Conservation (phyloP, 129 eudicot species). For the Arctium minus region DNA sequence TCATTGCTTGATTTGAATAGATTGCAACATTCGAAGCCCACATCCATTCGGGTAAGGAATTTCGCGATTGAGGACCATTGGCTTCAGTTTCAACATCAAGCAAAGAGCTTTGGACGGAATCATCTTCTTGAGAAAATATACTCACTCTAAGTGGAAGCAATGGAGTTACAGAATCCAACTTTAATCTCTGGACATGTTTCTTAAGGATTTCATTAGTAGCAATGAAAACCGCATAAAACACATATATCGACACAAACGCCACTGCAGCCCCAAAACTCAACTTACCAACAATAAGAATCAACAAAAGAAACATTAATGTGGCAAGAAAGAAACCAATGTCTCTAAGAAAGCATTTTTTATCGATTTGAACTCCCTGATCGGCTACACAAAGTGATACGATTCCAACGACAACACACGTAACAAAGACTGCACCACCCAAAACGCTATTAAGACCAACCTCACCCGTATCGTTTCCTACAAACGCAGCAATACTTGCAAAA, state of each 20-base stretch:
- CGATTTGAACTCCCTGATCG: conserved; percentile 59
- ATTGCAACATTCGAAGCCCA: conserved; percentile 98
- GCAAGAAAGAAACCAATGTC: conserved; percentile 71
- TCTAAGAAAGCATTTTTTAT: conserved; percentile 73
- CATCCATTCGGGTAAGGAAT: conserved; percentile 95
- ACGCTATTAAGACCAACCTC: conserved; percentile 93
- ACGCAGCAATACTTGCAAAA: conserved; percentile 90
- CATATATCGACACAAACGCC: conserved; percentile 65
- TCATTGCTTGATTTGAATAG: conserved; percentile 62
- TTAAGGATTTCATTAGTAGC: conserved; percentile 78
- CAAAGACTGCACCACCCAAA: conserved; percentile 92
- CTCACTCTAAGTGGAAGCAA: conserved; percentile 79
- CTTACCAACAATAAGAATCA: conserved; percentile 68
- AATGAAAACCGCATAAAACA: conserved; percentile 70
- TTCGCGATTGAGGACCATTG: conserved; percentile 34
- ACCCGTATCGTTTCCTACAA: conserved; percentile 71
- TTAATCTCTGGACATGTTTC: conserved; percentile 69
- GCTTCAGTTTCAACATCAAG: conserved; percentile 57
- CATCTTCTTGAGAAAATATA: conserved; percentile 62
- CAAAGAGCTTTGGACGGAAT: conserved; percentile 64
- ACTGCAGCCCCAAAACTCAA: conserved; percentile 64
- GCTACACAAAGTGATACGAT: conserved; percentile 70
- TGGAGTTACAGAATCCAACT: conserved; percentile 69
- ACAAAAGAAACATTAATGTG: conserved; percentile 49
- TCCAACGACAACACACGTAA: conserved; percentile 89